Evolutionary conservation across 257 asterid species (phyloP).

Genomic region (Echites panduratus): DNA sequence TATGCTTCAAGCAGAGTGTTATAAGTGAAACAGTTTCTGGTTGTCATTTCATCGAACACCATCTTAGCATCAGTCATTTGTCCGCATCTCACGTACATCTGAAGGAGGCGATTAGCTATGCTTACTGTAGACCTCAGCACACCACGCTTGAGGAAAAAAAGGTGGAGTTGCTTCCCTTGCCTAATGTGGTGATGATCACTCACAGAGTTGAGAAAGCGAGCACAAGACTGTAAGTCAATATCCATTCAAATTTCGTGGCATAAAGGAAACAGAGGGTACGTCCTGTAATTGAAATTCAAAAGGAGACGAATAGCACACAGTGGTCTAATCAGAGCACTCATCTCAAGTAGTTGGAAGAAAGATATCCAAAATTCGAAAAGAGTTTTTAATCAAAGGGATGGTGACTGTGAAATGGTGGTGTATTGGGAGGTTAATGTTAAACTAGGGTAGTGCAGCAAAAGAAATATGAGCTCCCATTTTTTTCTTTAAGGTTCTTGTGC

Average conservation of each 20-base stretch:
- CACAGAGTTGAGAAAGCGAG: conserved; percentile 51
- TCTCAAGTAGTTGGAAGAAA: too few relatives aligned
- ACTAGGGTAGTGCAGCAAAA: too few relatives aligned
- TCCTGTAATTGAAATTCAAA: too few relatives aligned
- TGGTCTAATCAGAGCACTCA: too few relatives aligned
- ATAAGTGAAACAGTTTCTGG: conserved; percentile 64
- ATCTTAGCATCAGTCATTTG: conserved; percentile 36
- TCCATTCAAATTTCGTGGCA: conserved; percentile 17
- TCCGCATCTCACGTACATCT: conserved; percentile 66
- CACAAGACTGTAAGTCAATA: conserved; percentile 45
- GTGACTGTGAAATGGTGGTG: too few relatives aligned
- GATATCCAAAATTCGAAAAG: too few relatives aligned
- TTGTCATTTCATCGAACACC: conserved; percentile 73
- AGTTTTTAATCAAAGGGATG: too few relatives aligned
- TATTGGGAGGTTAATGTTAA: too few relatives aligned
- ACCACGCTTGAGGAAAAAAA: conserved; percentile 69
- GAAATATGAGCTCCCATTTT: too few relatives aligned
- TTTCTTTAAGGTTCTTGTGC: too few relatives aligned
- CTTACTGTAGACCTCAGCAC: conserved; percentile 43
- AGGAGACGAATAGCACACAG: not conserved
- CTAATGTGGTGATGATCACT: conserved; percentile 27
- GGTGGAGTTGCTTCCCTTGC: conserved; percentile 71
- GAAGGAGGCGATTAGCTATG: conserved; percentile 72
- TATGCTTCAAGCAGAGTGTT: conserved; percentile 72
- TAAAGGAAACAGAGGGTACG: not conserved